Evolutionary conservation across 768 basidiomycete genomes (phyloP).

Genomic region (Suillus cothurnatus): DNA sequence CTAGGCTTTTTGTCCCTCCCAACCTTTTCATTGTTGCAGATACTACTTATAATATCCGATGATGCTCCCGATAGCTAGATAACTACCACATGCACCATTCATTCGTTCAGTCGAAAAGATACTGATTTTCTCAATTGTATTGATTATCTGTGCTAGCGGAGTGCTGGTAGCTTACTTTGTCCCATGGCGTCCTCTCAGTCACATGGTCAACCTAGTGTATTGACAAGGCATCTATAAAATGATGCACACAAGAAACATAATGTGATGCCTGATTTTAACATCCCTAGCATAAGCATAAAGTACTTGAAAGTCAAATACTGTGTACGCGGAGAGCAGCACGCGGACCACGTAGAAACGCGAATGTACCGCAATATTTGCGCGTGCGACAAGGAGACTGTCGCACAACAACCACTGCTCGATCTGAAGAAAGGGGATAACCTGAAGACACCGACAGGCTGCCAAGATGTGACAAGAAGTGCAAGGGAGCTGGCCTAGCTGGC

Average conservation of each 20-base stretch:
- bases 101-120: neutral
- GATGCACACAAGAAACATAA: neutral
- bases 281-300: neutral
- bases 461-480: slow-evolving; percentile 20
- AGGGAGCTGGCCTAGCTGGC: slow-evolving; percentile 6
- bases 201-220: neutral
- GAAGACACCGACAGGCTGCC: slow-evolving; percentile 9
- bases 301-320: slow-evolving; percentile 2
- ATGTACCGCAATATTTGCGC: neutral
- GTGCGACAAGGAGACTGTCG: neutral
- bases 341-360: neutral
- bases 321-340: neutral
- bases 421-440: slow-evolving; percentile 6
- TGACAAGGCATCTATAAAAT: neutral
- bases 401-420: neutral
- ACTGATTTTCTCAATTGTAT: neutral
- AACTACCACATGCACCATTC: neutral
- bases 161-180: too few species aligned
- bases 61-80: neutral
- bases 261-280: neutral
- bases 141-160: neutral
- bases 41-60: too few species aligned
- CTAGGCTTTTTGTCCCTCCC: too few species aligned
- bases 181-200: neutral
- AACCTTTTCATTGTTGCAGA: too few species aligned